Base-by-base conservation (phyloP, 495 filamentous ascomycete genomes). In the Cudoniella acicularis region DNA sequence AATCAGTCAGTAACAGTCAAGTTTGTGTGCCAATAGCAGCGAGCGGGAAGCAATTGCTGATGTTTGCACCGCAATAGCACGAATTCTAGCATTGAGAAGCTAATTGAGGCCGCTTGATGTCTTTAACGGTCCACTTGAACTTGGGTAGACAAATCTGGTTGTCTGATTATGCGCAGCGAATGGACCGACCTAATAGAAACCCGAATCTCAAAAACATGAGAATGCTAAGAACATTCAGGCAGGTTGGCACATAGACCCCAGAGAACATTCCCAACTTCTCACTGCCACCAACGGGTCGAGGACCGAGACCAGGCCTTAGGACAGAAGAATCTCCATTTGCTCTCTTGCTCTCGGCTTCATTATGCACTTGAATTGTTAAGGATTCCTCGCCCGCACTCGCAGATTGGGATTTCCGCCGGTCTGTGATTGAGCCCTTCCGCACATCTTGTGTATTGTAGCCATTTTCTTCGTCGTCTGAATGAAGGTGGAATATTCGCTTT, bases 201-300 rank as follows among this genome's bases (percentile, higher is more conserved):
- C 88, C 88, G 65, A 92, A 92, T 24, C 89, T 79, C 69, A 92
- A 75, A 73, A 96, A 96, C 91, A 95, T 94, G 43, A 96, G 82
- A 75, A 96, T 96, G 61, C 89, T 93, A 49, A 95, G 73, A n/a
- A 95, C 90, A 71, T 95, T 96, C 63, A 94, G 73, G 48, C 84
- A 91, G 4, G 90, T 91, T 21, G 91, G 91, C 20, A 94, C 87
- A 69, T 92, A 96, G 41, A 94, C 91, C 8, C 89, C 89, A 10
- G 88, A 87, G 66, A 89, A 86, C 2, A 83, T 84, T 16, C 87
- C 86, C 53, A 92, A 78, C 69, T 91, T 92, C 58, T 75, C 66
- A 49, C 45, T 23, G 3, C 76, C 75, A 26, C 83, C 82, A 49
- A 75, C 64, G 21, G 77, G 70, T 49, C 81, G 74, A 41, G 71